Conservation (phyloP, 2,329 filamentous ascomycete species). For the Neofusicoccum parvum region DNA sequence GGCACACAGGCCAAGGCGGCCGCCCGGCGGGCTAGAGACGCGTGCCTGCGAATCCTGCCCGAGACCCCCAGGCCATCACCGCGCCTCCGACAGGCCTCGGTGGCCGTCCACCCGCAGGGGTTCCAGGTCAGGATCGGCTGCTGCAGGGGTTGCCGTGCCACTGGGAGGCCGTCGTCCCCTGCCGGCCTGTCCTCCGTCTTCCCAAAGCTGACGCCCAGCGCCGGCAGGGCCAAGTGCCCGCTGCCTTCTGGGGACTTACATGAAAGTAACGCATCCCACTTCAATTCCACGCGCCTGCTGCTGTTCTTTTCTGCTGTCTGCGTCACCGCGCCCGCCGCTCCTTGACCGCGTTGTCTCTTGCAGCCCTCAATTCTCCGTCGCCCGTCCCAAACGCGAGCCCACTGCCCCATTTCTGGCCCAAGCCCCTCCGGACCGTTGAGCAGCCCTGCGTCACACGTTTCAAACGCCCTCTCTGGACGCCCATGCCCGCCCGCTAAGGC, state of each 20-base stretch:
- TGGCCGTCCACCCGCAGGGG: neutral
- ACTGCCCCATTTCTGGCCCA: constrained; percentile 1
- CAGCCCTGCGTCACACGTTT: constrained; percentile 13
- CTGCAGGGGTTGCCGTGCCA: constrained; percentile 19
- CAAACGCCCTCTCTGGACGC: constrained; percentile 2
- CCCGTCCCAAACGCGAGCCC: neutral
- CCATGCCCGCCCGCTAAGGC: neutral
- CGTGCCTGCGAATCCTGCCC: constrained; percentile 18
- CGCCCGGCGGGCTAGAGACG: constrained; percentile 3
- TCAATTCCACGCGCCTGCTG: neutral
- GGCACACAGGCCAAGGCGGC: neutral
- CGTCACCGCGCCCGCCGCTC: neutral
- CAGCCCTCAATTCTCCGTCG: too few species aligned
- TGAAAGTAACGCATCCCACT: constrained; percentile 5
- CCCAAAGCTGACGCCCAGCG: constrained; percentile 19
- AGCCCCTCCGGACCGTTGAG: constrained; percentile 2
- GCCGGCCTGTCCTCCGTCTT: constrained; percentile 14
- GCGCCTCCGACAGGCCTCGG: constrained; percentile 8
- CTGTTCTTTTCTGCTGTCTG: neutral
- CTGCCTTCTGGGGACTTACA: neutral
- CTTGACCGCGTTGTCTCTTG: neutral
- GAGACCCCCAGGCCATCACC: constrained; percentile 15
- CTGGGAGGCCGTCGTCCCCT: constrained; percentile 7
- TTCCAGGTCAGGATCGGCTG: neutral
- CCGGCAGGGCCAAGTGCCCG: neutral